Evolutionary conservation across 2,329 filamentous ascomycete genomes (phyloP).

Genomic region (Claviceps quebecensis): DNA sequence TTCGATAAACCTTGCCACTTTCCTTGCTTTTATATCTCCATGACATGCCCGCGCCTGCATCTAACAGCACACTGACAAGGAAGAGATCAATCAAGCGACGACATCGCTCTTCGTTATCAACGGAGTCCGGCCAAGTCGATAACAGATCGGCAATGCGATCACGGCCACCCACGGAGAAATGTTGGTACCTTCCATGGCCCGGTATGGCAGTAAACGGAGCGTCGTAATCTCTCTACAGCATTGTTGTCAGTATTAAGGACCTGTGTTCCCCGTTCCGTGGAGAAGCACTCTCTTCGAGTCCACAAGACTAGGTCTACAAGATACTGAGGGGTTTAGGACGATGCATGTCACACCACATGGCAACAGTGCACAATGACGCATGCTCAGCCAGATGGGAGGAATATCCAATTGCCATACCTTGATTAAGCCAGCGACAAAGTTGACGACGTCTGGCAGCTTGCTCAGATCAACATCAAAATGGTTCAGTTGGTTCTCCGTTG

Average conservation of each 20-base stretch:
- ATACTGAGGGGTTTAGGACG: not conserved
- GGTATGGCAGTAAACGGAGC: constrained; percentile 53
- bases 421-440: constrained; percentile 84
- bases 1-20: constrained; percentile 65
- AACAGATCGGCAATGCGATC: constrained; percentile 61
- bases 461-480: constrained; percentile 82
- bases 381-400: not conserved
- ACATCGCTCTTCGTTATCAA: constrained; percentile 61
- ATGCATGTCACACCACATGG: not conserved
- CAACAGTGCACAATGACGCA: not conserved
- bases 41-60: constrained; percentile 75
- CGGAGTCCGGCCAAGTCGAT: constrained; percentile 50
- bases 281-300: not conserved
- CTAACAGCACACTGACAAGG: constrained; percentile 64
- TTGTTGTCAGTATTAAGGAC: not conserved
- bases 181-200: constrained; percentile 73
- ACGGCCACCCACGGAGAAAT: constrained; percentile 67
- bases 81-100: constrained; percentile 67
- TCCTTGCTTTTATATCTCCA: constrained; percentile 92
- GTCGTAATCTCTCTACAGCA: constrained; percentile 36
- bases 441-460: constrained; percentile 72
- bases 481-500: constrained; percentile 59
- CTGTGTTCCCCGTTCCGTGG: not conserved
- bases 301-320: not conserved
- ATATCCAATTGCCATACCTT: constrained; percentile 45